These are phyloP conservation scores for Excoecaria cochinchinensis DNA, from an alignment of 345 rosid genomes.

Conservation along the genomic window DNA sequence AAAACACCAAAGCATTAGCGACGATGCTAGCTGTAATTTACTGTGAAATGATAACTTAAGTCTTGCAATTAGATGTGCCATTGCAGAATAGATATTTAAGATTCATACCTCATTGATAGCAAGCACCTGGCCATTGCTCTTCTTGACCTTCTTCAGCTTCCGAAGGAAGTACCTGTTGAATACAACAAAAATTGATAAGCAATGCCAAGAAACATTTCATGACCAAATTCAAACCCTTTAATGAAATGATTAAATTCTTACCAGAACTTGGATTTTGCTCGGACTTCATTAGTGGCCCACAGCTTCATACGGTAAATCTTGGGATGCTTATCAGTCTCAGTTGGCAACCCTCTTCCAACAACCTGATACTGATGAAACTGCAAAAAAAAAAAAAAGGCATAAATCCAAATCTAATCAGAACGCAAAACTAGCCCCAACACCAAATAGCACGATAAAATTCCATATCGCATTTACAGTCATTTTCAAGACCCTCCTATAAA, in stretches of 20 bases:
- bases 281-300: constrained; percentile 68
- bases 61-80: neutral
- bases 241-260: constrained; percentile 8
- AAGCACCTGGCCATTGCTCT: constrained; percentile 51
- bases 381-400: neutral
- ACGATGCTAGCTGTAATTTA: neutral
- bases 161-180: constrained; percentile 45
- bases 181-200: neutral
- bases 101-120: constrained; percentile 50
- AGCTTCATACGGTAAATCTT: constrained; percentile 58
- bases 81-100: neutral
- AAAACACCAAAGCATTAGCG: neutral
- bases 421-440: neutral
- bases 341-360: constrained; percentile 66
- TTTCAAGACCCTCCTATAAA: neutral
- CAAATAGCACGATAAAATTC: neutral
- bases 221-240: neutral
- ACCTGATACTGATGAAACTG: constrained; percentile 70
- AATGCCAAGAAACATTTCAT: neutral
- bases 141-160: constrained; percentile 57
- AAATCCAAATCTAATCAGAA: neutral
- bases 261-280: constrained; percentile 65
- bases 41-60: neutral
- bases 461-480: neutral
- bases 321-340: constrained; percentile 53